These are phyloP conservation scores for Fusarium multiceps DNA, from an alignment of 2,329 filamentous ascomycete genomes.

Conservation along the genomic window DNA sequence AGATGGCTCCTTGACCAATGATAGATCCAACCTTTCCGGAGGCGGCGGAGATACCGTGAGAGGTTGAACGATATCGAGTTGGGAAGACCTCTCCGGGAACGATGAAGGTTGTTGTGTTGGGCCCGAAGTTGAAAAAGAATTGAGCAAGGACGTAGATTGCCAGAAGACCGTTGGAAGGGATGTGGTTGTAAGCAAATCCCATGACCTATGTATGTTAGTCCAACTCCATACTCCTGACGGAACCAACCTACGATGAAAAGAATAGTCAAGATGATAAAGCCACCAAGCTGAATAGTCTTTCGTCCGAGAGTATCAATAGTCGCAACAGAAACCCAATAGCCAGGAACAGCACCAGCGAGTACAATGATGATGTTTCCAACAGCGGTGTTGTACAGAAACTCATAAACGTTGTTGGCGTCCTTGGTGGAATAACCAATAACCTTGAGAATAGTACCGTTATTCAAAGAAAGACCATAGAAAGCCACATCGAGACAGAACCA, in stretches of 20 bases:
- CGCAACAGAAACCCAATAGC: constrained; percentile 84
- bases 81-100: constrained; percentile 68
- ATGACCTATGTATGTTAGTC: constrained; percentile 54
- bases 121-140: constrained; percentile 70
- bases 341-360: constrained; percentile 81
- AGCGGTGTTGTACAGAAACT: constrained; percentile 78
- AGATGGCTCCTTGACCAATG: constrained; percentile 68
- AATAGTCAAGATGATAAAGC: constrained; percentile 70
- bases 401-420: constrained; percentile 67
- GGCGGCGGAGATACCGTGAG: constrained; percentile 67
- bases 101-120: constrained; percentile 68
- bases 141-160: constrained; percentile 67
- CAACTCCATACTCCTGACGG: rapidly evolving
- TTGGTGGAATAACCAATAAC: constrained; percentile 75
- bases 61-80: constrained; percentile 67
- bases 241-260: constrained; percentile 60
- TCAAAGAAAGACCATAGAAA: constrained; percentile 77
- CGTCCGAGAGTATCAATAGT: constrained; percentile 79
- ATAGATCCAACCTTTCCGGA: constrained; percentile 67
- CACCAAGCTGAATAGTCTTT: constrained; percentile 78
- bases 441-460: constrained; percentile 77
- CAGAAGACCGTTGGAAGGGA: constrained; percentile 64
- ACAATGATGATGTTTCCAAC: constrained; percentile 84
- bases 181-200: constrained; percentile 69
- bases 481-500: constrained; percentile 80